These are phyloP conservation scores for Medicago lupulina DNA, from an alignment of 306 rosid species.

Conservation along the genomic window DNA sequence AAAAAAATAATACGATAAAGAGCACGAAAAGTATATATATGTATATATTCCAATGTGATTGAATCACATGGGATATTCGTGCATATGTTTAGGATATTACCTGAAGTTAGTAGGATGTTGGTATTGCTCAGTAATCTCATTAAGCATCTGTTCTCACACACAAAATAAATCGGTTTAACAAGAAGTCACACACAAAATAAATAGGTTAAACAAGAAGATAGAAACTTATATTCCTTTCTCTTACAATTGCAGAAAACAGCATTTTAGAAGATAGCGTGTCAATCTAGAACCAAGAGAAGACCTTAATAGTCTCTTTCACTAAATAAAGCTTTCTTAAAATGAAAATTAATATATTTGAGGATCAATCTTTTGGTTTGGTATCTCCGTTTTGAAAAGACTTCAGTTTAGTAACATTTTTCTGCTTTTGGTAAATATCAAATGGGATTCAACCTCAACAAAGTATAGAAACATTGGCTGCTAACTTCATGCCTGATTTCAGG, in stretches of 20 bases:
- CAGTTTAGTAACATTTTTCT: background rate
- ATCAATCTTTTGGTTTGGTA: background rate
- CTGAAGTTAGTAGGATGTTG: conserved; percentile 49
- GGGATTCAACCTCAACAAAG: conserved; percentile 1
- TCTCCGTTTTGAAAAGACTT: background rate
- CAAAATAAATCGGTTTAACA: conserved; percentile 6
- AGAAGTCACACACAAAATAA: conserved; percentile 20
- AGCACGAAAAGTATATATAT: conserved; percentile 1
- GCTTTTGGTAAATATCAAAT: conserved; percentile 3
- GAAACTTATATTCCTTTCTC: background rate
- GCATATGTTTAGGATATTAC: conserved; percentile 27
- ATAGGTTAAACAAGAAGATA: background rate
- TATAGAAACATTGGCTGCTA: background rate
- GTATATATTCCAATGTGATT: conserved; percentile 1
- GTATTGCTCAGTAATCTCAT: conserved; percentile 31
- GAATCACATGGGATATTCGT: background rate
- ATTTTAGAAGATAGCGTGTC: background rate
- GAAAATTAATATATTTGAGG: conserved; percentile 21
- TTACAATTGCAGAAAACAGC: conserved; percentile 6
- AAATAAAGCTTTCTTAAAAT: conserved; percentile 4
- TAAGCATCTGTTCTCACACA: conserved; percentile 53
- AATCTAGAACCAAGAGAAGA: conserved; percentile 15
- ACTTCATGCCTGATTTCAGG: background rate
- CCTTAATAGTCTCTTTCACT: conserved; percentile 13
- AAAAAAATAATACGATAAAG: background rate